A percentile compares a stretch with the other conserved stretches of the same genome.
phyloP scores from a whole-genome alignment of 305 asterid genomes.

The Striga hermonthica region DNA sequence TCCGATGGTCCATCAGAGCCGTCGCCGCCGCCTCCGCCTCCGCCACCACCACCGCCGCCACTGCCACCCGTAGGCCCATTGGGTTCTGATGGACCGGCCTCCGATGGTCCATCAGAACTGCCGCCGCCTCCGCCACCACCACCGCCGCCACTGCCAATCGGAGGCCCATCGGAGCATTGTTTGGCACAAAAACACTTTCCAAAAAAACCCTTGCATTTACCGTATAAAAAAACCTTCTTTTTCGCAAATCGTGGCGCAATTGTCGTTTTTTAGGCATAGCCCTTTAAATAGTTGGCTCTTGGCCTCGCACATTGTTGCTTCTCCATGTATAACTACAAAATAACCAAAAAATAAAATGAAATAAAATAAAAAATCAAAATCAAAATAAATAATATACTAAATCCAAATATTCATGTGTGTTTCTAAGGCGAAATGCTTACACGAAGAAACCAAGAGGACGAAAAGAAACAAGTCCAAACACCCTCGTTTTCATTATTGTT shows the following conservation, averaged over 20 bases:
- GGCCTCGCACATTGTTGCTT: slow-evolving; percentile 32
- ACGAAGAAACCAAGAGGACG: slow-evolving; percentile 32
- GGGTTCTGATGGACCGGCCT: no score
- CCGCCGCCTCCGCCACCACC: not conserved
- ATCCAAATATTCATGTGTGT: no score
- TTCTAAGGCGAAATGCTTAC: no score
- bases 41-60: not conserved
- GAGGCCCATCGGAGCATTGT: slow-evolving; percentile 11
- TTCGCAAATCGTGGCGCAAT: slow-evolving; percentile 34
- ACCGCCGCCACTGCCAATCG: not conserved
- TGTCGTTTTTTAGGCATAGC: slow-evolving; percentile 29
- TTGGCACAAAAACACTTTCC: slow-evolving; percentile 28
- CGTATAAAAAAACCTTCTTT: slow-evolving; percentile 32
- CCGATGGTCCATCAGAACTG: not conserved
- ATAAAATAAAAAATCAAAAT: not conserved
- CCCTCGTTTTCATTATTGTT: slow-evolving; percentile 24
- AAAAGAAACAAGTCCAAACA: slow-evolving; percentile 25
- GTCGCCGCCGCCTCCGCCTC: not conserved
- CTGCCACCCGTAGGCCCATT: not conserved
- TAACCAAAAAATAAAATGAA: not conserved
- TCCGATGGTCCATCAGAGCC: not conserved
- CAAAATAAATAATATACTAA: no score
- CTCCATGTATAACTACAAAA: slow-evolving; percentile 25
- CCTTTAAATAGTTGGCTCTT: slow-evolving; percentile 31
- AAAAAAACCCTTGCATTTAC: slow-evolving; percentile 32